Conservation (phyloP, 2,329 filamentous ascomycete genomes). For the Alternaria panax region DNA sequence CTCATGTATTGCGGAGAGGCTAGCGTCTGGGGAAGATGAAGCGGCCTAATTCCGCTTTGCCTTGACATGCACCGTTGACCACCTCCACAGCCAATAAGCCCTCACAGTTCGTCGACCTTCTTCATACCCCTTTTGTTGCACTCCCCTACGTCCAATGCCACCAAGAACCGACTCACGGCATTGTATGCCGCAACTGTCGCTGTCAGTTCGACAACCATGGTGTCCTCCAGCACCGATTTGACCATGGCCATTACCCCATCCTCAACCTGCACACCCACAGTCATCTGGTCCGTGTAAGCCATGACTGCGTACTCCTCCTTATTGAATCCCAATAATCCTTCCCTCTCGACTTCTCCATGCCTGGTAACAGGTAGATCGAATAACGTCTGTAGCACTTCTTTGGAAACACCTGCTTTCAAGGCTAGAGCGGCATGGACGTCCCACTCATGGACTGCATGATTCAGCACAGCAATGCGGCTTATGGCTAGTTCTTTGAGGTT, state of each 20-base stretch:
- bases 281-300: slow-evolving; percentile 84
- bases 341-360: slow-evolving; percentile 21
- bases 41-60: slow-evolving; percentile 22
- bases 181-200: slow-evolving; percentile 82
- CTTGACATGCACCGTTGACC: neutral
- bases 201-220: slow-evolving; percentile 81
- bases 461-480: slow-evolving; percentile 81
- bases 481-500: slow-evolving; percentile 78
- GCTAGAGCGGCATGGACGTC: slow-evolving; percentile 75
- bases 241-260: slow-evolving; percentile 72
- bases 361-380: slow-evolving; percentile 28
- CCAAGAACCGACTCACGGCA: slow-evolving; percentile 82
- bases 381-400: slow-evolving; percentile 62
- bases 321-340: slow-evolving; percentile 49
- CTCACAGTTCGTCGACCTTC: slow-evolving; percentile 38
- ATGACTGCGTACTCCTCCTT: slow-evolving; percentile 70
- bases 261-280: slow-evolving; percentile 71
- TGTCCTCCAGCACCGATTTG: slow-evolving; percentile 68
- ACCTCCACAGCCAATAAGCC: neutral
- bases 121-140: slow-evolving; percentile 48
- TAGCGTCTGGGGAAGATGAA: slow-evolving; percentile 26
- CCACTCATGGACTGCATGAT: slow-evolving; percentile 88
- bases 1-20: slow-evolving; percentile 19
- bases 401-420: slow-evolving; percentile 65
- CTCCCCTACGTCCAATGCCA: slow-evolving; percentile 73